Conservation (phyloP, 352 stramenopile species). For the Globisporangium yorkense region DNA sequence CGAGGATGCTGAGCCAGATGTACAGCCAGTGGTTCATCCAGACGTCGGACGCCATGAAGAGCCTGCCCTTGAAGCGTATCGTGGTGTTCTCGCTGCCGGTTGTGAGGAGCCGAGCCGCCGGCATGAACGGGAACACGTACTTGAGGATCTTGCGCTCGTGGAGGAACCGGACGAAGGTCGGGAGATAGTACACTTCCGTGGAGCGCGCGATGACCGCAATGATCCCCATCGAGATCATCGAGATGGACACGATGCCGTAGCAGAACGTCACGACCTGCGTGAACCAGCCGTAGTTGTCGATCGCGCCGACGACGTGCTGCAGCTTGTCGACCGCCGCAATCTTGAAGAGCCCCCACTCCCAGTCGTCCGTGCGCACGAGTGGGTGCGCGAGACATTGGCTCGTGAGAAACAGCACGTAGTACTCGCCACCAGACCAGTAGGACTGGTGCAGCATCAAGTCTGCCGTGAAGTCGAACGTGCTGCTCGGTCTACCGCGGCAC, state of each 20-base stretch:
- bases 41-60: constrained; percentile 45
- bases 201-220: constrained; percentile 30
- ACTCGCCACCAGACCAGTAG: constrained; percentile 41
- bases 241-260: constrained; percentile 41
- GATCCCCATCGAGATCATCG: constrained; percentile 34
- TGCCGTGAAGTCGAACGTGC: constrained; percentile 38
- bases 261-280: constrained; percentile 23
- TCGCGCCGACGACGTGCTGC: constrained; percentile 31
- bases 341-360: constrained; percentile 40
- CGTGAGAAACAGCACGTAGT: constrained; percentile 39
- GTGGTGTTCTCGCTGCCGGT: constrained; percentile 19
- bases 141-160: constrained; percentile 18
- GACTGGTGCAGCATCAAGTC: constrained; percentile 43
- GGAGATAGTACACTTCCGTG: constrained; percentile 32
- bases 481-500: constrained; percentile 28
- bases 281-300: constrained; percentile 40
- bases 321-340: constrained; percentile 27
- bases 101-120: constrained; percentile 1
- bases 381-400: constrained; percentile 38
- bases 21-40: constrained; percentile 74
- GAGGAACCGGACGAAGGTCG: constrained; percentile 23
- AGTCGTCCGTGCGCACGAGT: constrained; percentile 26
- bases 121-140: constrained; percentile 47
- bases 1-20: constrained; percentile 44
- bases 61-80: constrained; percentile 32